These are phyloP conservation scores for Bremia lactucae DNA, from an alignment of 352 stramenopile species.

Conservation along the genomic window DNA sequence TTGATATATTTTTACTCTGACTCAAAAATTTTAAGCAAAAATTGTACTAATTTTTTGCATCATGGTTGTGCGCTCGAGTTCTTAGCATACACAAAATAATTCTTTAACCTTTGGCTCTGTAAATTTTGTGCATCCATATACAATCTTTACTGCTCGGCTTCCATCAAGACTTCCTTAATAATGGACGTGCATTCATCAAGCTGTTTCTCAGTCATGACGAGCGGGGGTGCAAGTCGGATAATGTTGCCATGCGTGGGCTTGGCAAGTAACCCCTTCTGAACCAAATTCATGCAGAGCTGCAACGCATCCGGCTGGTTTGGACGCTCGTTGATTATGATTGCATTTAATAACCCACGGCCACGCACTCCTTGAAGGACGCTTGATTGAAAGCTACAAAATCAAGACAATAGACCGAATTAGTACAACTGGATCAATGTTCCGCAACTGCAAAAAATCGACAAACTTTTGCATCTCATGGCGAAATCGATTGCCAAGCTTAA, in stretches of 20 bases:
- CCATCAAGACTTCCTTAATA: slow-evolving; percentile 60
- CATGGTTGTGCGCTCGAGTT: too few species aligned
- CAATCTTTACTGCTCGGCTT: slow-evolving; percentile 60
- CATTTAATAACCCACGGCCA: slow-evolving; percentile 95
- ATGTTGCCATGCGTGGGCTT: slow-evolving; percentile 99
- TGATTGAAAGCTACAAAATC: slow-evolving; percentile 36
- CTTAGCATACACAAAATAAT: too few species aligned
- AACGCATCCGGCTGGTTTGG: slow-evolving; percentile 83
- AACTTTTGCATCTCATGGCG: slow-evolving; percentile 83
- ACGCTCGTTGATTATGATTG: slow-evolving; percentile 93
- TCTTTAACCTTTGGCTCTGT: too few species aligned
- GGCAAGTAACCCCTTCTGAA: slow-evolving; percentile 92
- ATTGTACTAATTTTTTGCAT: too few species aligned
- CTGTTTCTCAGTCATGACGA: slow-evolving; percentile 91
- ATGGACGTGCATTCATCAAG: slow-evolving; percentile 88
- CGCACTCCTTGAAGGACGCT: slow-evolving; percentile 77
- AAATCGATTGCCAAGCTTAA: slow-evolving; percentile 90
- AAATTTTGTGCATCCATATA: too few species aligned
- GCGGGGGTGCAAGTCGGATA: slow-evolving; percentile 93
- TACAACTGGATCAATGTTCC: not conserved
- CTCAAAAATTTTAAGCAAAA: too few species aligned
- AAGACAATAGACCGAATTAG: slow-evolving; percentile 2
- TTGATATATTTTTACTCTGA: too few species aligned
- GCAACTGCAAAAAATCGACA: too few species aligned
- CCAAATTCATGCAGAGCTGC: slow-evolving; percentile 94